A percentile compares a stretch with the other conserved stretches of the same genome.
Conservation (phyloP, 768 basidiomycete species). For the Sarcodon aspratus region DNA sequence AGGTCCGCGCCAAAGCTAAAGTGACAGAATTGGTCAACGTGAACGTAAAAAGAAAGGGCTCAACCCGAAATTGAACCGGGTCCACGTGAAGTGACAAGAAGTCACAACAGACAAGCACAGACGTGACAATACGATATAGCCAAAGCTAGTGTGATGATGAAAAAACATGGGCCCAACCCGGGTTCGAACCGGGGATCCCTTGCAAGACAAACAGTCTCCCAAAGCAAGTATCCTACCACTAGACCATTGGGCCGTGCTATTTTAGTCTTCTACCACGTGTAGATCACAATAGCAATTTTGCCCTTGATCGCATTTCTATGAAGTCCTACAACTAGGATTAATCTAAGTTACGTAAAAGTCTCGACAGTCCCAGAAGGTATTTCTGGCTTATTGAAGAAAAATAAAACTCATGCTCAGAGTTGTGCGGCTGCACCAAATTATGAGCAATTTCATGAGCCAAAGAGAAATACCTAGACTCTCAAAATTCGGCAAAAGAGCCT, state of each 20-base stretch:
- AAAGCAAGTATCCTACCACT: slow-evolving; percentile 45
- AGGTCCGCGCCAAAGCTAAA: background rate
- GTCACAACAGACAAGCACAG: no score
- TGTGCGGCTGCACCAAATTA: slow-evolving; percentile 79
- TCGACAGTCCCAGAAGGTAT: slow-evolving; percentile 21
- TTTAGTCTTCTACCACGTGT: no score
- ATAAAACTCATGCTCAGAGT: slow-evolving; percentile 90
- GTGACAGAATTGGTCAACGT: background rate
- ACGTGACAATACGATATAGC: no score
- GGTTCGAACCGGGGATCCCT: slow-evolving; percentile 41
- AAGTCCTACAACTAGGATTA: no score
- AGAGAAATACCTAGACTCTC: slow-evolving; percentile 62
- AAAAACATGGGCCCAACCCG: slow-evolving; percentile 26
- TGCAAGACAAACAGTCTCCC: slow-evolving; percentile 23
- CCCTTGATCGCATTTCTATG: no score
- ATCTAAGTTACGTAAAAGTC: background rate
- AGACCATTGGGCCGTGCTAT: slow-evolving; percentile 25
- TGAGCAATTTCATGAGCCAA: slow-evolving; percentile 92
- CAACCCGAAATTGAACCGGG: no score
- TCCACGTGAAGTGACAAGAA: no score
- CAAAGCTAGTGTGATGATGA: no score
- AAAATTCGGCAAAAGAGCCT: background rate
- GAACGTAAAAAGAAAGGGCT: no score
- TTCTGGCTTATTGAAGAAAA: slow-evolving; percentile 85
- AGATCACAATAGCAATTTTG: no score